Evolutionary conservation across 768 basidiomycete species (phyloP).

Genomic region (Gymnopilus dilepis): DNA sequence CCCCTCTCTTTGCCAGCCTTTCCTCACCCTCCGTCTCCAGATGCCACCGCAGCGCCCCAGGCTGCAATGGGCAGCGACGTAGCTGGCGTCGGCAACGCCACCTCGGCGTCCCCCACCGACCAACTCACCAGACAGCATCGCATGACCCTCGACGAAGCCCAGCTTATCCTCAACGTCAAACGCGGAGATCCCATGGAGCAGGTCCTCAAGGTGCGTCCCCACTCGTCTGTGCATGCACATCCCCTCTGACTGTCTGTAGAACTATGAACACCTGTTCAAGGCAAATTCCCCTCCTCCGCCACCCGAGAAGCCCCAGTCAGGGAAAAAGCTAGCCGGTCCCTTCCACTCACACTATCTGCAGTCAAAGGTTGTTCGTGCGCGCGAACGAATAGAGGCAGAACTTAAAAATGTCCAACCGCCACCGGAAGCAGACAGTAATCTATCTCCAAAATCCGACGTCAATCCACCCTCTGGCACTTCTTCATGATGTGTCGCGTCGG

Average conservation of each 20-base stretch:
- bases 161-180: slow-evolving; percentile 88
- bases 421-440: slow-evolving; percentile 15
- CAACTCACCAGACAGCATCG: slow-evolving; percentile 82
- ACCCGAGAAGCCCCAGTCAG: slow-evolving; percentile 50
- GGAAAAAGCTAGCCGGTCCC: slow-evolving; percentile 46
- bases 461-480: slow-evolving; percentile 16
- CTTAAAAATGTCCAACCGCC: slow-evolving; percentile 35
- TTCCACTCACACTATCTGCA: slow-evolving; percentile 90
- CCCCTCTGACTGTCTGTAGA: slow-evolving; percentile 48
- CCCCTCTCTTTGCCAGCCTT: slow-evolving; percentile 1
- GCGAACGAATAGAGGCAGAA: slow-evolving; percentile 96
- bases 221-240: background rate
- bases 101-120: slow-evolving; percentile 77
- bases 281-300: slow-evolving; percentile 78
- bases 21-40: slow-evolving; percentile 42
- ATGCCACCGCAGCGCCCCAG: slow-evolving; percentile 84
- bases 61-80: slow-evolving; percentile 69
- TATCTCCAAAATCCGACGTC: slow-evolving; percentile 15
- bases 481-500: slow-evolving; percentile 1
- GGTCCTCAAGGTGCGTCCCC: slow-evolving; percentile 65
- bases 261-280: slow-evolving; percentile 93
- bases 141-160: slow-evolving; percentile 96
- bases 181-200: slow-evolving; percentile 70
- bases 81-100: slow-evolving; percentile 76
- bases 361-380: slow-evolving; percentile 94